phyloP scores from a whole-genome alignment of 2,329 filamentous ascomycete species.

The Xylaria polymorpha region DNA sequence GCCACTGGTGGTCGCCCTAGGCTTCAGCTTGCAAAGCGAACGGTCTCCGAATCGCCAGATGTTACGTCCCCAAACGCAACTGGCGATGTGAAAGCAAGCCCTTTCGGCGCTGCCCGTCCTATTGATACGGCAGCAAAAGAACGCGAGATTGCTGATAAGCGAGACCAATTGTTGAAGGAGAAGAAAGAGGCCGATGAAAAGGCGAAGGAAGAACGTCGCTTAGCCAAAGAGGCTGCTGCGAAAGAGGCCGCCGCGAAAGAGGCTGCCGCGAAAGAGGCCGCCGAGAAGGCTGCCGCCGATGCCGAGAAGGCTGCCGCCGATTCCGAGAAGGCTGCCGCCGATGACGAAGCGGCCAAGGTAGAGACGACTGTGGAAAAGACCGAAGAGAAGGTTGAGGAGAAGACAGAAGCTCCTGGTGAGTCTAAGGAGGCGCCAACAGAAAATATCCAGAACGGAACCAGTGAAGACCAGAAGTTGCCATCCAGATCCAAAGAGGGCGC shows the following conservation, averaged over 20 bases:
- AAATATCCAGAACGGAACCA: constrained; percentile 47
- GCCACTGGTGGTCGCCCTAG: constrained; percentile 77
- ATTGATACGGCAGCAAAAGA: constrained; percentile 94
- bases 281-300: constrained; percentile 40
- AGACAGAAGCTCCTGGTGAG: constrained; percentile 50
- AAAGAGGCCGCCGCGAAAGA: constrained; percentile 48
- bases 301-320: constrained; percentile 41
- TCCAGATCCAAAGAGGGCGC: constrained; percentile 57
- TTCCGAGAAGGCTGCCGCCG: constrained; percentile 40
- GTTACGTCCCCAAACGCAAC: constrained; percentile 62
- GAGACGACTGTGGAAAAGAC: constrained; percentile 52
- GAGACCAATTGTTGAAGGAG: constrained; percentile 76
- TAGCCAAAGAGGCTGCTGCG: constrained; percentile 70
- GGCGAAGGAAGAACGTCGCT: constrained; percentile 77
- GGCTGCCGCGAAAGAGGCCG: no score
- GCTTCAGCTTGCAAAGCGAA: constrained; percentile 90
- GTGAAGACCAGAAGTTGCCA: constrained; percentile 63
- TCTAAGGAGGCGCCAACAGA: constrained; percentile 30
- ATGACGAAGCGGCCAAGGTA: constrained; percentile 49
- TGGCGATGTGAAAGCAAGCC: constrained; percentile 83
- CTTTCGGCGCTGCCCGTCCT: constrained; percentile 91
- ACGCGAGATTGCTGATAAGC: constrained; percentile 90
- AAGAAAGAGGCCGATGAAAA: constrained; percentile 91
- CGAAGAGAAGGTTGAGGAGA: constrained; percentile 53
- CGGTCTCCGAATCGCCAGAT: constrained; percentile 78